Base-by-base conservation (phyloP, 495 filamentous ascomycete species). In the Penicillium antarcticum region DNA sequence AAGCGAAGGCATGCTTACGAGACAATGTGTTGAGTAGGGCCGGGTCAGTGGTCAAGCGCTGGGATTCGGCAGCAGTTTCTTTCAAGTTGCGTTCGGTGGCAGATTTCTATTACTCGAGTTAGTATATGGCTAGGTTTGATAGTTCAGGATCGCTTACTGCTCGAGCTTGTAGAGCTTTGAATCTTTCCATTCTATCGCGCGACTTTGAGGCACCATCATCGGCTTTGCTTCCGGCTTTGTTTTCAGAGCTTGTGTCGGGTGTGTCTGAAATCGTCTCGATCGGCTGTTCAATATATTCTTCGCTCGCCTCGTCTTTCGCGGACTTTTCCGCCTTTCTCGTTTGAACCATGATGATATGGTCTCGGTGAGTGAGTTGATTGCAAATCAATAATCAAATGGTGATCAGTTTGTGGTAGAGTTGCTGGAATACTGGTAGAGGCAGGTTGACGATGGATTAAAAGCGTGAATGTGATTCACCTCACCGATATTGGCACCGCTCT, bases 131-230 rank as follows among this genome's bases (percentile, higher is more conserved):
- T 24, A 10, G 1, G 6, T 8, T 26, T 16, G 2, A 10, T 8
- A 19, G 41, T 21, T 44, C 12, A 34, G 36, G 23, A 12, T 17
- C 9, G 70, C 73, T 62, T 69, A 82, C 80, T 36, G 89, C 87
- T 56, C 91, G 86, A 40, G 85, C 85, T 70, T 94, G 83, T 13
- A 96, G 85, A 17, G 89, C 87, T 65, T 90, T 89, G 77, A 96
- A 97, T 52, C 70, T 66, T 40, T 69, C 64, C 44, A 61, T 58
- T 46, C 74, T 59, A 26, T 71, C 62, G 2, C 60, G 65, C 18
- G 72, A 66, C 47, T 63, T 70, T 13, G 60, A 48, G 13, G 65
- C 57, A 36, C 62, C 61, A 36, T 64, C 63, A 45, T 66, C 59
- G n/a, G 61, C 65, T 43, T 56, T 58, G 17, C 48, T 54, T 13